Evolutionary conservation across 2,329 filamentous ascomycete genomes (phyloP).

Genomic region (Fusarium odoratissimum): DNA sequence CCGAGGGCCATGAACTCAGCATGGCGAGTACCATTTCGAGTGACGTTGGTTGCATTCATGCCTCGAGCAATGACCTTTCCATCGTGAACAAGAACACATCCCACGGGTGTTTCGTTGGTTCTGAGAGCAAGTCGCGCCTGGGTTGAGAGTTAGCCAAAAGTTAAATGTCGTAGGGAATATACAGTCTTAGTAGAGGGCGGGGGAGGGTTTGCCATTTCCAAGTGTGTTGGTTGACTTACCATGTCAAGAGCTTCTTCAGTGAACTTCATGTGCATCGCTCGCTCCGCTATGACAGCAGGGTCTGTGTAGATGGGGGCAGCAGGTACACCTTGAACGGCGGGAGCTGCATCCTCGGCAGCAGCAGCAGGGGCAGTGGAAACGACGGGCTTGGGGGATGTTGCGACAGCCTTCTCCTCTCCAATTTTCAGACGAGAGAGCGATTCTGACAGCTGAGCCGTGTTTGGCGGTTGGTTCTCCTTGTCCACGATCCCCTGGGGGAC

Average conservation of each 20-base stretch:
- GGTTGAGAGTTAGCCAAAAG: slow-evolving; percentile 3
- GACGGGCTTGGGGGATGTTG: slow-evolving; percentile 1
- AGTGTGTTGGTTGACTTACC: slow-evolving; percentile 63
- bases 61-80: slow-evolving; percentile 84
- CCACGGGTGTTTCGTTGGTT: slow-evolving; percentile 94
- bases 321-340: neutral
- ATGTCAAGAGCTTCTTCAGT: slow-evolving; percentile 89
- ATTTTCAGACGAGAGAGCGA: slow-evolving; percentile 38
- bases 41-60: slow-evolving; percentile 97
- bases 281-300: slow-evolving; percentile 48
- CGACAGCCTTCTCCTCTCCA: neutral
- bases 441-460: slow-evolving; percentile 4
- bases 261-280: slow-evolving; percentile 63
- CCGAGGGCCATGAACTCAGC: slow-evolving; percentile 92
- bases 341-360: neutral
- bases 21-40: slow-evolving; percentile 90
- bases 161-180: neutral
- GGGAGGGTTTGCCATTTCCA: neutral
- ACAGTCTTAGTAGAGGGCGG: neutral
- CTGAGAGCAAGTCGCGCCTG: slow-evolving; percentile 87
- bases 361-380: neutral
- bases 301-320: slow-evolving; percentile 36
- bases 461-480: slow-evolving; percentile 49
- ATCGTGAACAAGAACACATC: slow-evolving; percentile 89
- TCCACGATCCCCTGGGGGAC: slow-evolving; percentile 9